Percentiles rank a stretch among this genome's conserved stretches.
These are phyloP conservation scores for Fusarium ambrosium DNA, from an alignment of 2,329 filamentous ascomycete genomes.

Conservation along the genomic window DNA sequence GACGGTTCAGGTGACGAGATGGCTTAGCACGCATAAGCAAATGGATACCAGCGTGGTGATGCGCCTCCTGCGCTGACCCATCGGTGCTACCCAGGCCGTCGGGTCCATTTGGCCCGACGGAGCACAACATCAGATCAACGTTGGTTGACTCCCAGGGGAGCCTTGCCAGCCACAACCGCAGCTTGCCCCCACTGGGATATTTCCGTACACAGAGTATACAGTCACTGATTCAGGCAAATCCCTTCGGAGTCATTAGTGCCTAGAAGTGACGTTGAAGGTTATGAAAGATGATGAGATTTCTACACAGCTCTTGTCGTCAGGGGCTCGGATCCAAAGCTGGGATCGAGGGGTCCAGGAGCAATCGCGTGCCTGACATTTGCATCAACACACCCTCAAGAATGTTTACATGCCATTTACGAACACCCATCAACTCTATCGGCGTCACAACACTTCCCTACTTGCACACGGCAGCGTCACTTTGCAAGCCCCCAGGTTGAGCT, in stretches of 20 bases:
- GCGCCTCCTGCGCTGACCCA: neutral
- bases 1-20: neutral
- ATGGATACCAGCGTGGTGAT: neutral
- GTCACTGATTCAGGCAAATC: neutral
- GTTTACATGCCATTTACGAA: neutral
- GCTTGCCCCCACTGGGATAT: neutral
- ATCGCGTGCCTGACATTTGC: neutral
- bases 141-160: neutral
- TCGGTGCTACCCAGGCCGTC: neutral
- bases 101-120: constrained; percentile 5
- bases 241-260: neutral
- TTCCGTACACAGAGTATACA: neutral
- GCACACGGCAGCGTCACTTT: neutral
- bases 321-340: neutral
- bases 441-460: neutral
- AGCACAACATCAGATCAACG: neutral
- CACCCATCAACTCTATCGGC: neutral
- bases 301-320: neutral
- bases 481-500: neutral
- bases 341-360: neutral
- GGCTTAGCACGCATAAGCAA: neutral
- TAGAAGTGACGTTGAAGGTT: neutral
- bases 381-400: neutral
- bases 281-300: neutral
- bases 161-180: constrained; percentile 11